A percentile compares a stretch with the other conserved stretches of the same genome.
These are phyloP conservation scores for Moesziomyces antarcticus DNA, from an alignment of 1,284 basidiomycete genomes.

Conservation along the genomic window DNA sequence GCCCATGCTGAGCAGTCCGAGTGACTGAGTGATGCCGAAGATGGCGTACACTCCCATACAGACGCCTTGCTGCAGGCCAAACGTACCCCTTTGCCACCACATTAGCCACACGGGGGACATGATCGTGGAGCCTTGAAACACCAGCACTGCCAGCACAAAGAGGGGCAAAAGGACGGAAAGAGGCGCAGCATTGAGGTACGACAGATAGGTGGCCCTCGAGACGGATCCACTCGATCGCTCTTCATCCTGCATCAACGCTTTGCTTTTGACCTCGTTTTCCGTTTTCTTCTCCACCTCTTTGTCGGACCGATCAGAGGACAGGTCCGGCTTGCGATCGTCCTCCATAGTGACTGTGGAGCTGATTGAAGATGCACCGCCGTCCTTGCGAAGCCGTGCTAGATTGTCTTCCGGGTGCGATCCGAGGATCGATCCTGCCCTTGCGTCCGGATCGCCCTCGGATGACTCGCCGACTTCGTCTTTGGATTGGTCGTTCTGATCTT, in stretches of 20 bases:
- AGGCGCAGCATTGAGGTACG: conserved; percentile 30
- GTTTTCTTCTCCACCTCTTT: neutral
- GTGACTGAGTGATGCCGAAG: conserved; percentile 28
- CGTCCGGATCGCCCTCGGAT: conserved; percentile 44
- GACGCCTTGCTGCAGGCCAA: conserved; percentile 21
- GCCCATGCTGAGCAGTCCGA: conserved; percentile 48
- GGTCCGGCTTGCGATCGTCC: conserved; percentile 3
- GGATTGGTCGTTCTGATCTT: conserved; percentile 41
- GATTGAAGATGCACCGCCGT: conserved; percentile 1
- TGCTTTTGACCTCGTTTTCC: conserved; percentile 4
- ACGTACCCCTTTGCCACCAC: conserved; percentile 32
- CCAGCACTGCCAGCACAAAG: conserved; percentile 24
- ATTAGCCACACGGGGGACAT: conserved; percentile 40
- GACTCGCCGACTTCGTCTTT: conserved; percentile 61
- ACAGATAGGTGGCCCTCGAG: conserved; percentile 29
- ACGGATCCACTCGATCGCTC: conserved; percentile 26
- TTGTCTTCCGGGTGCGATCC: conserved; percentile 65
- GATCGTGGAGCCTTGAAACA: conserved; percentile 41
- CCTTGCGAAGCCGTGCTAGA: conserved; percentile 50
- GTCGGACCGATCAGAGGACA: neutral
- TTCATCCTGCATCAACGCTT: conserved; percentile 36
- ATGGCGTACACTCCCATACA: conserved; percentile 51
- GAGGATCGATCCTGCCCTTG: conserved; percentile 1
- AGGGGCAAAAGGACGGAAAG: conserved; percentile 25
- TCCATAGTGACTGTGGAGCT: neutral